Base-by-base conservation (phyloP, 2,329 filamentous ascomycete genomes). In the Paramyrothecium roridum region DNA sequence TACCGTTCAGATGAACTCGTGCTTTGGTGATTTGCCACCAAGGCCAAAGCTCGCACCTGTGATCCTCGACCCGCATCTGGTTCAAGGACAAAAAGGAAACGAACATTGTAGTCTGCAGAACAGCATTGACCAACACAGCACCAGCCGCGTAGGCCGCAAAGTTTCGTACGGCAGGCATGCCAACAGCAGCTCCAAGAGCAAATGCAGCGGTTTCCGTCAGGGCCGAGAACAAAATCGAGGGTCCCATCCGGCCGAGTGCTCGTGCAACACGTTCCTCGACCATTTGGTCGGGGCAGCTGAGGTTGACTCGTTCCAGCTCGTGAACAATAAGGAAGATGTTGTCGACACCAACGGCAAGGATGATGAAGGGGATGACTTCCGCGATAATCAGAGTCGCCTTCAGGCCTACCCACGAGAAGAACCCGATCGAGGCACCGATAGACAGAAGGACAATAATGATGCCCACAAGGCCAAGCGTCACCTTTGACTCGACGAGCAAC, bases 271-370 rank as follows among this genome's bases (percentile, higher is more conserved):
- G 85, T 66, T 93, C 87, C 62, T 96, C 89, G 2, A 99, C 88
- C 70, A 89, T 83, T 59, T 93, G 89, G 66, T 98, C 93, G 0
- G 93, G 91, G 65, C 96, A 90, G 70, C 89, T 96, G 63, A 92
- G 76, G 66, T 99, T 99, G 68, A 97, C 90, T 30, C 95, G 84
- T 69, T 99, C 95, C 57, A 99, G 96, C 72, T 99, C 95, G 72
- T 99, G 95, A 1, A 99, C 95, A 56, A 99, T 96, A 54, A 99
- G 78, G 76, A 99, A 99, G 65, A 99, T 98, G 68, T 99, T 99
- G 80, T 99, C 95, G 3, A 99, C 96, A 48, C 95, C 95, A 26
- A 99, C 93, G 13, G 95, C 95, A 20, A 99, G 78, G 11, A 99
- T 93, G 60, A 99, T 87, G 73, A 99, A 99, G 0, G 95, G 95